Evolutionary conservation across 805 yeast genomes (phyloP).

Genomic region (Grigorovia humatica): DNA sequence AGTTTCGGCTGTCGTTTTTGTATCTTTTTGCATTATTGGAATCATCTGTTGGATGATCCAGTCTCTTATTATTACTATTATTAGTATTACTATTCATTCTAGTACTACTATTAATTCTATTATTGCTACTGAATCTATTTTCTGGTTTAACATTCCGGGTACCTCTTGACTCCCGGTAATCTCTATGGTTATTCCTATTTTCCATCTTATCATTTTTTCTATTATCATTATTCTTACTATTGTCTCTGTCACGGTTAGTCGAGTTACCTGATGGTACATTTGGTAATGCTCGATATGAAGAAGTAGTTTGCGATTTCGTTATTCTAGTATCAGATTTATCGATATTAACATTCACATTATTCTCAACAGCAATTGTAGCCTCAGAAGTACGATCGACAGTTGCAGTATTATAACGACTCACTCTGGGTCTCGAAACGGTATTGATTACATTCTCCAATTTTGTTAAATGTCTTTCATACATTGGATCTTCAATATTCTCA

Average conservation of each 20-base stretch:
- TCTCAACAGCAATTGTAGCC: neutral
- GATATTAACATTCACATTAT: neutral
- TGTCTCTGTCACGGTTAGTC: neutral
- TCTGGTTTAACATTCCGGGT: neutral
- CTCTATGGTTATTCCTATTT: neutral
- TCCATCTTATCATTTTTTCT: neutral
- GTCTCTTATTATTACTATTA: neutral
- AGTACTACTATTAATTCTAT: no score
- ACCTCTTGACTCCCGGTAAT: neutral
- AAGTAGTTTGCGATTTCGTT: neutral
- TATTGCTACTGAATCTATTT: neutral
- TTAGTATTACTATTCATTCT: neutral
- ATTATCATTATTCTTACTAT: neutral
- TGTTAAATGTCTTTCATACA: neutral
- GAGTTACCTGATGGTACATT: neutral
- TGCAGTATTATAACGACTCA: conserved; percentile 1
- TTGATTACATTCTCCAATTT: neutral
- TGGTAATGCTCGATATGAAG: neutral
- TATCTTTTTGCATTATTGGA: neutral
- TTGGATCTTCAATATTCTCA: conserved; percentile 1
- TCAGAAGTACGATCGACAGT: neutral
- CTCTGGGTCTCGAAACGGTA: neutral
- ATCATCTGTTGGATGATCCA: neutral
- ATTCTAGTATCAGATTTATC: neutral
- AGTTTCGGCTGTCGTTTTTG: neutral